Evolutionary conservation across 129 eudicot species (phyloP).

Genomic region (Ambrosia trifida): DNA sequence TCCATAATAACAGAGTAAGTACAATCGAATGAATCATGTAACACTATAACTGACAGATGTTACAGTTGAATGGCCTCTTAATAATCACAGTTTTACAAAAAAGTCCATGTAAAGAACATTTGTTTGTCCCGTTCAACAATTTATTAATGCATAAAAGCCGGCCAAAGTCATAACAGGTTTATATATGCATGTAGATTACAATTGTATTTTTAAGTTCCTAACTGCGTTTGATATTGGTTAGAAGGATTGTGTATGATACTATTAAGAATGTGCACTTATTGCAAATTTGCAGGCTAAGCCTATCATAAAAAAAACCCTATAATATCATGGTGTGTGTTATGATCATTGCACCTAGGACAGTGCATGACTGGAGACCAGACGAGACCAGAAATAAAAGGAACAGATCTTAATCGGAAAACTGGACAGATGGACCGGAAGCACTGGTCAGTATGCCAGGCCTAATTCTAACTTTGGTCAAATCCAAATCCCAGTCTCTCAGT

Average conservation of each 20-base stretch:
- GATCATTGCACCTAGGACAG: neutral
- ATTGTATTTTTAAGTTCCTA: too few species aligned
- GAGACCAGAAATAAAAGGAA: neutral
- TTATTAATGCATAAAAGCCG: too few species aligned
- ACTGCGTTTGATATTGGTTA: too few species aligned
- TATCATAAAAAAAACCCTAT: neutral
- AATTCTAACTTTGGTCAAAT: neutral
- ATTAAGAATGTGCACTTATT: too few species aligned
- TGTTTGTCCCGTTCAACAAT: too few species aligned
- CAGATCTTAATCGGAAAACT: neutral
- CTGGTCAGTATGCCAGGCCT: neutral
- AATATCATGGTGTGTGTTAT: neutral
- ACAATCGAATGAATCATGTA: neutral
- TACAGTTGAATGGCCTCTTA: too few species aligned
- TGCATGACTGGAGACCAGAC: neutral
- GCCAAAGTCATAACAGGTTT: too few species aligned
- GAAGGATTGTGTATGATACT: too few species aligned
- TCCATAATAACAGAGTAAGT: neutral
- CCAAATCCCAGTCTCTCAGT: too few species aligned
- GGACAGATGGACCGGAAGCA: neutral
- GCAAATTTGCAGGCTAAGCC: neutral
- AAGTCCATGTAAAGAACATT: too few species aligned
- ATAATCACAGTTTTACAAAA: too few species aligned
- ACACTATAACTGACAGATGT: neutral
- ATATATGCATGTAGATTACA: too few species aligned